Evolutionary conservation across 2,329 filamentous ascomycete genomes (phyloP).

Genomic region (Ophiostoma himal-ulmi): DNA sequence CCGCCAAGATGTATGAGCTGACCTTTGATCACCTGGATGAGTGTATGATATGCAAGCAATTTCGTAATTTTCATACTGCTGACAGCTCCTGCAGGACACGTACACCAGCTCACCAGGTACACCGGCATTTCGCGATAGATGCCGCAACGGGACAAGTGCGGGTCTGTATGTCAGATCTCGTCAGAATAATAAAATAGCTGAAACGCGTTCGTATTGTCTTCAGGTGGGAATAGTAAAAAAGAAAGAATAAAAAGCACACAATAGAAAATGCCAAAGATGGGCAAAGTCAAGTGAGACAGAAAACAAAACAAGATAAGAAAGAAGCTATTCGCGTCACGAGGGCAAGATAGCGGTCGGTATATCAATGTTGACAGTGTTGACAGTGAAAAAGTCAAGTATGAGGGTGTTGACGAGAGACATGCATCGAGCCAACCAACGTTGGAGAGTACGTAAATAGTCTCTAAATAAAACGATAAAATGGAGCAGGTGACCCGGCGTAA

Average conservation of each 20-base stretch:
- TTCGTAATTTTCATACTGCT: neutral
- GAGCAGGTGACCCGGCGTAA: neutral
- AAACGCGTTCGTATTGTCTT: neutral
- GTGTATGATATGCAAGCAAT: neutral
- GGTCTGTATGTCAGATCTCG: neutral
- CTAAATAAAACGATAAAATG: neutral
- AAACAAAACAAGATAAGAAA: neutral
- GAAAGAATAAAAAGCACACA: neutral
- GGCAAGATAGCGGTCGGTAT: neutral
- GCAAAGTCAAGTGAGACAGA: neutral
- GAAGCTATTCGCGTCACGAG: neutral
- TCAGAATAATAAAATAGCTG: neutral
- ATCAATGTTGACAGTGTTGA: neutral
- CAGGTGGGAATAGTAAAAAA: neutral
- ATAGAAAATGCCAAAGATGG: too few relatives aligned
- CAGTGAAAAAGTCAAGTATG: neutral
- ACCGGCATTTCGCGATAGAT: conserved; percentile 6
- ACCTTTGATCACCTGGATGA: neutral
- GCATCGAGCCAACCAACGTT: neutral
- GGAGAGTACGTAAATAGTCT: neutral
- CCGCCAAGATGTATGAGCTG: neutral
- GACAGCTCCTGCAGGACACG: conserved; percentile 1
- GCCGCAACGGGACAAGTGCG: neutral
- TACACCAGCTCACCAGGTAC: neutral
- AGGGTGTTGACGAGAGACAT: conserved; percentile 4